A percentile compares a stretch with the other conserved stretches of the same genome.
Conservation (phyloP, 768 basidiomycete genomes). For the Psilocybe cyanescens region DNA sequence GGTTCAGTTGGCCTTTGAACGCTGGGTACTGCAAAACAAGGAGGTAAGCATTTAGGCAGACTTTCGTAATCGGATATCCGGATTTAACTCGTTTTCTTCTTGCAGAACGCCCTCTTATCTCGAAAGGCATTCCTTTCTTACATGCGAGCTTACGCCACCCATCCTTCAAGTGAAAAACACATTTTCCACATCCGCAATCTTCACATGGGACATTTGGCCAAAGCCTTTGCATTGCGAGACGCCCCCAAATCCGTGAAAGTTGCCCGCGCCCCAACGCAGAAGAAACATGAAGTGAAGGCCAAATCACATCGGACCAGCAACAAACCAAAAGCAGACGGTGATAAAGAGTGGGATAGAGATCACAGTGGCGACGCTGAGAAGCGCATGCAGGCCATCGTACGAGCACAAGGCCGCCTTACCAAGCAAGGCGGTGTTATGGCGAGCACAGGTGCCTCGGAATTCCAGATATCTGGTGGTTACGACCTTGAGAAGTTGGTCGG, state of each 20-base stretch:
- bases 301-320: conserved; percentile 24
- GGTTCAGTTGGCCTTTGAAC: conserved; percentile 92
- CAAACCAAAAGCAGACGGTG: conserved; percentile 23
- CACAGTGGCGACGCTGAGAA: conserved; percentile 65
- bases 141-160: conserved; percentile 96
- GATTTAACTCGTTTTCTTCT: conserved; percentile 2
- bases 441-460: conserved; percentile 70
- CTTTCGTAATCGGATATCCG: neutral
- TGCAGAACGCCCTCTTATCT: conserved; percentile 76
- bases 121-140: conserved; percentile 90
- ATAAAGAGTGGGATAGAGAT: conserved; percentile 42
- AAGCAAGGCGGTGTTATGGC: conserved; percentile 82
- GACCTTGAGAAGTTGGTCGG: conserved; percentile 63
- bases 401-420: conserved; percentile 78
- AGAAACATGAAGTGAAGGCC: conserved; percentile 17
- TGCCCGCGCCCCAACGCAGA: conserved; percentile 20
- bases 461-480: conserved; percentile 73
- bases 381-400: conserved; percentile 86
- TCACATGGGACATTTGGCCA: conserved; percentile 93
- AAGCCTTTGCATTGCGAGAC: conserved; percentile 89
- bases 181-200: conserved; percentile 96
- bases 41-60: conserved; percentile 47
- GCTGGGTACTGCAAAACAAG: conserved; percentile 82
- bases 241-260: conserved; percentile 63
- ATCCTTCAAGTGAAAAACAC: conserved; percentile 93